A percentile compares a stretch with the other conserved stretches of the same genome.
phyloP scores from a whole-genome alignment of 1,139 yeast species.

The Geotrichum armillariae region DNA sequence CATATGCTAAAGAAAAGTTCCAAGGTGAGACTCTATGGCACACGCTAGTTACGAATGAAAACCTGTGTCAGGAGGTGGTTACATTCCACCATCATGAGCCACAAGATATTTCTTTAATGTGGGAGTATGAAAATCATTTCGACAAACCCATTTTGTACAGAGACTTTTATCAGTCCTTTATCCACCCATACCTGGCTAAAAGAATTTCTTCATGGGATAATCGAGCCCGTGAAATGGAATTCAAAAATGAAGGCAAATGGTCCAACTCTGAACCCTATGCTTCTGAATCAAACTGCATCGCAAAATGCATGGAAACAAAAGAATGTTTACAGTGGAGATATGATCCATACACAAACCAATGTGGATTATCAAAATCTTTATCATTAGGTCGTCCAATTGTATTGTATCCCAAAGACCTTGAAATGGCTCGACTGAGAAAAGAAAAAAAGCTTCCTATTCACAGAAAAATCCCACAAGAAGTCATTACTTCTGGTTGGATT shows the following conservation, averaged over 20 bases:
- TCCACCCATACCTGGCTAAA: conserved; percentile 35
- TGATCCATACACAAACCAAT: conserved; percentile 24
- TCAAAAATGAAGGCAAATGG: conserved; percentile 19
- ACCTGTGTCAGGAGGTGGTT: conserved; percentile 37
- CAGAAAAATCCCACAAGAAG: conserved; percentile 15
- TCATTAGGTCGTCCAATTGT: conserved; percentile 19
- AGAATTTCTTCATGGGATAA: conserved; percentile 36
- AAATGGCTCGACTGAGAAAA: neutral
- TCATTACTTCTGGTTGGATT: conserved; percentile 20
- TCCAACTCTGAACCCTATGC: conserved; percentile 25
- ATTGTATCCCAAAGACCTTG: conserved; percentile 9
- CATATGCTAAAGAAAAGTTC: conserved; percentile 29
- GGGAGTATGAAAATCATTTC: conserved; percentile 38
- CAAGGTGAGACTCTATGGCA: conserved; percentile 37
- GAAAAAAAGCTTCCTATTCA: neutral
- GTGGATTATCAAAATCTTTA: conserved; percentile 24
- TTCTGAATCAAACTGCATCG: conserved; percentile 28
- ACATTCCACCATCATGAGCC: conserved; percentile 35
- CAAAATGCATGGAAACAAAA: conserved; percentile 27
- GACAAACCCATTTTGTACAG: conserved; percentile 32
- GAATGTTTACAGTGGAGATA: conserved; percentile 35
- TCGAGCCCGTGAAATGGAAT: conserved; percentile 19
- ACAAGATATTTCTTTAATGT: conserved; percentile 37
- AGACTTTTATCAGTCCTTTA: conserved; percentile 38
- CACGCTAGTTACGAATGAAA: conserved; percentile 25